These are phyloP conservation scores for Trichosporon asahii DNA, from an alignment of 1,284 basidiomycete genomes.

Conservation along the genomic window DNA sequence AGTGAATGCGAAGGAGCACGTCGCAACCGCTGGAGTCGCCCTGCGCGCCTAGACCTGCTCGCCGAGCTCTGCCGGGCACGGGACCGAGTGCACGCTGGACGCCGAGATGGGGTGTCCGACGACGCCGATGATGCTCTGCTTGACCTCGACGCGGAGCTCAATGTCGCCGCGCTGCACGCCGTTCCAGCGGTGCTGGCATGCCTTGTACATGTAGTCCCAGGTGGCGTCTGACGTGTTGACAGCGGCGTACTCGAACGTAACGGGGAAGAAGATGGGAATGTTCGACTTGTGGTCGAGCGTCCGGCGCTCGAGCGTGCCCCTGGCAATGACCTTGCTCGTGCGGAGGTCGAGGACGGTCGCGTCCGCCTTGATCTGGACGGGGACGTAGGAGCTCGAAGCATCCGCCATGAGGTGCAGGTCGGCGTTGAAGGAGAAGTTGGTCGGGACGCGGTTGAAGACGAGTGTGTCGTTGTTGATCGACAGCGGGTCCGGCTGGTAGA, in stretches of 20 bases:
- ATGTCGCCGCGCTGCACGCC: conserved; percentile 64
- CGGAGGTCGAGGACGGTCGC: conserved; percentile 61
- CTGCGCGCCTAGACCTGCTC: not conserved
- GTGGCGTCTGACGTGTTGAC: conserved; percentile 75
- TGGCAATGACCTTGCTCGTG: conserved; percentile 62
- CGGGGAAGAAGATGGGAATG: conserved; percentile 63
- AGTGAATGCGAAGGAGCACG: not conserved
- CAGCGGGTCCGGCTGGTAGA: conserved; percentile 62
- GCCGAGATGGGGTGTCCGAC: conserved; percentile 58
- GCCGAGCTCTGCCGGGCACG: conserved; percentile 70
- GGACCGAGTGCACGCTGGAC: conserved; percentile 61
- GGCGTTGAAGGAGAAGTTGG: conserved; percentile 81
- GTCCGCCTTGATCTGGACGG: conserved; percentile 65
- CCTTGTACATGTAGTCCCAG: conserved; percentile 75
- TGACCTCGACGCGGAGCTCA: conserved; percentile 64
- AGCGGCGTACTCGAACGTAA: conserved; percentile 76
- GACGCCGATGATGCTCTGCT: conserved; percentile 68
- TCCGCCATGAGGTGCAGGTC: conserved; percentile 66
- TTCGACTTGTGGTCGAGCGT: conserved; percentile 64
- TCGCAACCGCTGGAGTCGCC: not conserved
- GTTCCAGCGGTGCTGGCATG: conserved; percentile 63
- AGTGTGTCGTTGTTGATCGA: conserved; percentile 59
- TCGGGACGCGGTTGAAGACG: conserved; percentile 65
- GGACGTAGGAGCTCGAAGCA: conserved; percentile 67
- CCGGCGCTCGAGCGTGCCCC: conserved; percentile 60